Percentiles rank a stretch among this genome's conserved stretches.
phyloP scores from a whole-genome alignment of 2,329 filamentous ascomycete genomes.

The Neonectria neomacrospora region DNA sequence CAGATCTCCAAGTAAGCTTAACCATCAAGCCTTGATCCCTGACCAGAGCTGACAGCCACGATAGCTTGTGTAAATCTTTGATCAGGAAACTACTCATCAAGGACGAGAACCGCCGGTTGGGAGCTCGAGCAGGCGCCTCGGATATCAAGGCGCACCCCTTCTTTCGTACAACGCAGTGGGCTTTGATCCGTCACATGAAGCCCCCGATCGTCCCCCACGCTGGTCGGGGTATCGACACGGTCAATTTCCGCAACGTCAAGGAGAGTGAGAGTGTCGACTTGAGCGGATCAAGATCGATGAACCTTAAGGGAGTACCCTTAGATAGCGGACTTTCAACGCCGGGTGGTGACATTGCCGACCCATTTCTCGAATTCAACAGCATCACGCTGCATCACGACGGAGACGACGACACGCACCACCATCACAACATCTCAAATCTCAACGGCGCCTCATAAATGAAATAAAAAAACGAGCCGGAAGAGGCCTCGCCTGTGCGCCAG shows the following conservation, averaged over 20 bases:
- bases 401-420: conserved; percentile 68
- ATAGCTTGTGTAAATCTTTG: conserved; percentile 91
- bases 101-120: conserved; percentile 92
- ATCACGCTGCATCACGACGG: conserved; percentile 97
- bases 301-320: conserved; percentile 81
- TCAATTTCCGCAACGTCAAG: conserved; percentile 98
- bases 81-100: conserved; percentile 98
- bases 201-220: conserved; percentile 95
- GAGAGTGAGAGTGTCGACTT: conserved; percentile 96
- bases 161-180: conserved; percentile 97
- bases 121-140: conserved; percentile 92
- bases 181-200: conserved; percentile 95
- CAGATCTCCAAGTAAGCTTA: conserved; percentile 87
- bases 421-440: conserved; percentile 4
- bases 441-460: conserved; percentile 9
- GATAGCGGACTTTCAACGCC: conserved; percentile 89
- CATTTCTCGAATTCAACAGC: conserved; percentile 98
- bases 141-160: conserved; percentile 97
- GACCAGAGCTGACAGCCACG: conserved; percentile 27
- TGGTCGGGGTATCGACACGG: conserved; percentile 88
- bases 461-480: background rate
- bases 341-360: conserved; percentile 83
- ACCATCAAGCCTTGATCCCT: background rate
- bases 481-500: conserved; percentile 20
- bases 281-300: conserved; percentile 65